Evolutionary conservation across 169 alveolate genomes (phyloP).

Genomic region (Eimeria zaria): DNA sequence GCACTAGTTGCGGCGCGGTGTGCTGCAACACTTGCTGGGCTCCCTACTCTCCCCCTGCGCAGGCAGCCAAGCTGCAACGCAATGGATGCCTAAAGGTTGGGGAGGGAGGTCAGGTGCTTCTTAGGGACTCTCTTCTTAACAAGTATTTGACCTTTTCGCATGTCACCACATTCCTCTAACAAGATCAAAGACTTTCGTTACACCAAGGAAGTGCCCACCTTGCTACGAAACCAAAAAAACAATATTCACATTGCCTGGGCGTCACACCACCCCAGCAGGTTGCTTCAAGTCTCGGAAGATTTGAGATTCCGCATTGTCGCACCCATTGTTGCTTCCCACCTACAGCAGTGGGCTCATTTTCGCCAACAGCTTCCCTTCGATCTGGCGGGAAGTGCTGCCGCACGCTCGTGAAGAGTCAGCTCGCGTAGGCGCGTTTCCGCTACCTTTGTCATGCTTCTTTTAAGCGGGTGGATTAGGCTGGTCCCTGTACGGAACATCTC

Average conservation of each 20-base stretch:
- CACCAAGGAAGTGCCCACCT: neutral
- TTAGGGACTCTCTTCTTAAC: no score
- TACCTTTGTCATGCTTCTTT: neutral
- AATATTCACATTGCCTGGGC: neutral
- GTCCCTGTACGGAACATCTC: neutral
- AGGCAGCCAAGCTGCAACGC: no score
- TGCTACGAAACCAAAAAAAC: neutral
- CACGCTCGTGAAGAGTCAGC: neutral
- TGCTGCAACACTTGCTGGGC: no score
- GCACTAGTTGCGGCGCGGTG: no score
- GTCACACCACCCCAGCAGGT: neutral
- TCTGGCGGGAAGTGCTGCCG: neutral
- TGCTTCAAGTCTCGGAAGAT: neutral
- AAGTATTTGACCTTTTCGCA: no score
- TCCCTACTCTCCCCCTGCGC: no score
- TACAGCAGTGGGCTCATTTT: neutral
- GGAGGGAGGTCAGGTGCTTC: no score
- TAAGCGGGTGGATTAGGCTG: neutral
- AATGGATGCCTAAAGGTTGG: no score
- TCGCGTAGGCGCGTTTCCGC: neutral
- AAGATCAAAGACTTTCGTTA: no score
- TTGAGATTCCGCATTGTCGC: neutral
- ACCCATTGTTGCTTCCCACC: neutral
- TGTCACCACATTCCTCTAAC: no score
- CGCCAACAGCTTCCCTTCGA: neutral